Evolutionary conservation across 495 filamentous ascomycete genomes (phyloP).

Genomic region (Friedmanniomyces simplex): DNA sequence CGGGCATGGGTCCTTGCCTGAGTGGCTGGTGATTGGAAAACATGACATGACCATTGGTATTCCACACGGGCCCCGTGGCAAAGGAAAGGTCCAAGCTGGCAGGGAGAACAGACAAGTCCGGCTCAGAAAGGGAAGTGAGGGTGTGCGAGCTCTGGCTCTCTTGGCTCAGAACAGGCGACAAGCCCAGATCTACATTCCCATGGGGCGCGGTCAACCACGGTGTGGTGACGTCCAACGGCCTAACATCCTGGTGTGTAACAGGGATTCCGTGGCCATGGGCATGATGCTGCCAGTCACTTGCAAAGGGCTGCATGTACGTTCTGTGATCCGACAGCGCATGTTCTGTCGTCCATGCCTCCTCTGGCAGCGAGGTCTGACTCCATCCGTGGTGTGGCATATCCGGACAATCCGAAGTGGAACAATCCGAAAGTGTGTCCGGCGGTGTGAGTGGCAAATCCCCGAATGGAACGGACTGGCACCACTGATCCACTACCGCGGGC

Average conservation of each 20-base stretch:
- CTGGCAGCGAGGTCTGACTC: constrained; percentile 3
- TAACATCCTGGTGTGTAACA: not conserved
- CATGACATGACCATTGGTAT: not conserved
- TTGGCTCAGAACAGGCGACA: constrained; percentile 20
- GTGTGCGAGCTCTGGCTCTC: constrained; percentile 20
- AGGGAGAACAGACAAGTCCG: constrained; percentile 8
- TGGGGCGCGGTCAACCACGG: constrained; percentile 5
- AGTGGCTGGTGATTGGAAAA: not conserved
- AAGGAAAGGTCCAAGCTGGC: constrained; percentile 6
- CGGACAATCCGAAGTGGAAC: constrained; percentile 8
- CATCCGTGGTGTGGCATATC: constrained; percentile 6
- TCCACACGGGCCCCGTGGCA: constrained; percentile 2
- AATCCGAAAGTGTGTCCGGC: constrained; percentile 12
- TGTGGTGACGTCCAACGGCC: not conserved
- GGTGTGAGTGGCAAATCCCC: constrained; percentile 9
- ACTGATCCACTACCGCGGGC: constrained; percentile 8
- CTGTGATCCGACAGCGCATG: constrained; percentile 4
- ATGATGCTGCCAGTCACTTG: not conserved
- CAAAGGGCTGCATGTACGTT: not conserved
- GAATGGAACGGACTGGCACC: constrained; percentile 13
- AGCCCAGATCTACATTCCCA: constrained; percentile 11
- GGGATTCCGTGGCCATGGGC: not conserved
- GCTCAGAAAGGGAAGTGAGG: constrained; percentile 15
- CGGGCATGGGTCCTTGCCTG: not conserved
- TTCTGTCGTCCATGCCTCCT: constrained; percentile 1